Base-by-base conservation (phyloP, 768 basidiomycete species). In the Guyanaporus albipodus region DNA sequence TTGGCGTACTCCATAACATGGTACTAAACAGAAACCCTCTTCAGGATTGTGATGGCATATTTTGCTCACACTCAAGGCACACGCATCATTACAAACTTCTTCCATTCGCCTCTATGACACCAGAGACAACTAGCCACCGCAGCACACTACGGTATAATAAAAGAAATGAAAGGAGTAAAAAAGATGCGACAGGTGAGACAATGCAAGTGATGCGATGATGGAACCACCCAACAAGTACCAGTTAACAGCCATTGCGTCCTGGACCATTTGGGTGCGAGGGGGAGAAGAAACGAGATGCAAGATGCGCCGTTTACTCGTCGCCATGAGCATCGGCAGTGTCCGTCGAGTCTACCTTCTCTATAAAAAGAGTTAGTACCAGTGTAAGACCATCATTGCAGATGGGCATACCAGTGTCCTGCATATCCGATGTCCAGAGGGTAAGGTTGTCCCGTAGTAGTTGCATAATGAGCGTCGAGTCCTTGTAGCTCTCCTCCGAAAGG, bases 401-500 rank as follows among this genome's bases (percentile, higher is more conserved):
- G 4, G 14, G 79, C 84, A 45, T 49, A 87, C 87, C 87, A 66
- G 84, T 78, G 50, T 94, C 92, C 70, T 93, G 90, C 89, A 96
- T 93, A 69, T 96, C 94, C 37, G 91, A 93, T 49, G 94, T 96
- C 94, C 94, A 98, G 61, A 97, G 81, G 39, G 93, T 96, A 35
- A 98, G 74, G 82, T 97, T 97, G 70, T 97, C 94, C 64, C 93
- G 84, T 67, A 97, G 82, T 53, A 97, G 75, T 72, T 97, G 95
- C 87, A 91, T 88, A 72, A 95, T 95, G 58, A 97, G 76, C 32
- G 95, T 98, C 49, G 92, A 96, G 71, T 97, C 94, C 78, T 97
- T 96, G 87, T 98, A 97, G 71, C 86, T 88, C 79, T 97, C 94
- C 74, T 97, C 95, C 61, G 90, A 93, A 45, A 98, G 83, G 19